Evolutionary conservation across 2,329 filamentous ascomycete species (phyloP).

Genomic region (Ambrosiella beaveri): DNA sequence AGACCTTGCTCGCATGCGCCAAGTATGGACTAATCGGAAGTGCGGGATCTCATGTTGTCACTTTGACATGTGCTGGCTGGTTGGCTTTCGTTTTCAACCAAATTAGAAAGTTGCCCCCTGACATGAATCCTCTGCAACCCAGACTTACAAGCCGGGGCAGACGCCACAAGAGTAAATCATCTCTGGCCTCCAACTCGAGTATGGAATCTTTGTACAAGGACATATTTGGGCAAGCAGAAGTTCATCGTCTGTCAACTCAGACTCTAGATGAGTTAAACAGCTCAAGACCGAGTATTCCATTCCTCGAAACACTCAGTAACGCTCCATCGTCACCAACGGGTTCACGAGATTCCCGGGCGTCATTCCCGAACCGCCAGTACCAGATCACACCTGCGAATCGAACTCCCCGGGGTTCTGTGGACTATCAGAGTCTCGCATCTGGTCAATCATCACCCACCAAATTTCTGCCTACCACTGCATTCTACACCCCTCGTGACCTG

Average conservation of each 20-base stretch:
- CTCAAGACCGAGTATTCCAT: constrained; percentile 45
- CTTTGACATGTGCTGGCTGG: constrained; percentile 54
- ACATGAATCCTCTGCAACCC: constrained; percentile 87
- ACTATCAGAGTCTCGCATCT: constrained; percentile 27
- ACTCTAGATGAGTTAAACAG: constrained; percentile 10
- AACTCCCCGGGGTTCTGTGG: neutral
- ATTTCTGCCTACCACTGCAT: constrained; percentile 2
- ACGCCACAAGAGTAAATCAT: constrained; percentile 54
- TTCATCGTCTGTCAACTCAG: constrained; percentile 3
- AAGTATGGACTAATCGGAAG: constrained; percentile 51
- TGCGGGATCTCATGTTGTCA: constrained; percentile 52
- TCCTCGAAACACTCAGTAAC: constrained; percentile 57
- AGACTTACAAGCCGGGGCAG: constrained; percentile 55
- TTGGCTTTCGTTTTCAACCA: constrained; percentile 64
- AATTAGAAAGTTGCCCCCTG: constrained; percentile 67
- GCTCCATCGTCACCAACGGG: constrained; percentile 37
- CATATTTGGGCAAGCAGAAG: constrained; percentile 6
- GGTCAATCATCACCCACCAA: constrained; percentile 20
- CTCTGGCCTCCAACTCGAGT: constrained; percentile 26
- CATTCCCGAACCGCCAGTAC: constrained; percentile 39
- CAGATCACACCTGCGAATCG: constrained; percentile 27
- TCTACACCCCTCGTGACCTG: constrained; percentile 4
- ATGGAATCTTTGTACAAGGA: constrained; percentile 6
- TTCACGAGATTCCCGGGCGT: constrained; percentile 34
- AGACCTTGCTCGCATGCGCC: constrained; percentile 45